A percentile compares a stretch with the other conserved stretches of the same genome.
phyloP scores from a whole-genome alignment of 371 early-diverging fungal genomes.

The Rhizopus arrhizus region DNA sequence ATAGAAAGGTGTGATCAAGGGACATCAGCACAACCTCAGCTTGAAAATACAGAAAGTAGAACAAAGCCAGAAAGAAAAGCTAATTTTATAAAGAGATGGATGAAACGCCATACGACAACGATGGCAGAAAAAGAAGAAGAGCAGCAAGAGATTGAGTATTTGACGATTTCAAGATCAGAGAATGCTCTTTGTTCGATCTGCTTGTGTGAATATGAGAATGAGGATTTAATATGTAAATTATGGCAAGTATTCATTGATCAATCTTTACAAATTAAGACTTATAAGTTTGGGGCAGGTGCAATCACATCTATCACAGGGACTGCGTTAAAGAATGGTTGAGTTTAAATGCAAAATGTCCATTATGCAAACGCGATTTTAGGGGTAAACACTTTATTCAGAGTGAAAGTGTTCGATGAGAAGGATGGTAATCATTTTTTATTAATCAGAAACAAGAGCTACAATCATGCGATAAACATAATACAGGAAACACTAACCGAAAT shows the following conservation, averaged over 20 bases:
- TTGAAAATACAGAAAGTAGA: not conserved
- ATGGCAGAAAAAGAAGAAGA: not conserved
- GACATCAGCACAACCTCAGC: not conserved
- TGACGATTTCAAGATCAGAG: slow-evolving; percentile 33
- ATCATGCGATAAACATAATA: slow-evolving; percentile 78
- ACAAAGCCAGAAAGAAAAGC: slow-evolving; percentile 2
- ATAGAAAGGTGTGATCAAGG: not conserved
- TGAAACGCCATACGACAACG: slow-evolving; percentile 1
- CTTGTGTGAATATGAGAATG: slow-evolving; percentile 62
- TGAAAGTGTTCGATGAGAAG: not conserved
- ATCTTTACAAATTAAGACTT: not conserved
- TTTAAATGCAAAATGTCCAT: slow-evolving; percentile 36
- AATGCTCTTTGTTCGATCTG: slow-evolving; percentile 67
- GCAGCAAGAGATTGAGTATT: slow-evolving; percentile 4
- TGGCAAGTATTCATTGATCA: slow-evolving; percentile 25
- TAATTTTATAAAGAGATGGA: slow-evolving; percentile 6
- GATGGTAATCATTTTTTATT: not conserved
- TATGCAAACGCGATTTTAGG: slow-evolving; percentile 39
- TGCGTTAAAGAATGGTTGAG: slow-evolving; percentile 42
- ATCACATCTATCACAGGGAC: slow-evolving; percentile 36
- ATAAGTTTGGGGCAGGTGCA: slow-evolving; percentile 30
- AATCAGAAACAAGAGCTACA: slow-evolving; percentile 31
- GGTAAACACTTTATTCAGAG: slow-evolving; percentile 25
- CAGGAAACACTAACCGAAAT: slow-evolving; percentile 68
- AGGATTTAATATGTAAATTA: slow-evolving; percentile 59